Conservation (phyloP, 805 yeast species). For the Nadsonia fulvescens region DNA sequence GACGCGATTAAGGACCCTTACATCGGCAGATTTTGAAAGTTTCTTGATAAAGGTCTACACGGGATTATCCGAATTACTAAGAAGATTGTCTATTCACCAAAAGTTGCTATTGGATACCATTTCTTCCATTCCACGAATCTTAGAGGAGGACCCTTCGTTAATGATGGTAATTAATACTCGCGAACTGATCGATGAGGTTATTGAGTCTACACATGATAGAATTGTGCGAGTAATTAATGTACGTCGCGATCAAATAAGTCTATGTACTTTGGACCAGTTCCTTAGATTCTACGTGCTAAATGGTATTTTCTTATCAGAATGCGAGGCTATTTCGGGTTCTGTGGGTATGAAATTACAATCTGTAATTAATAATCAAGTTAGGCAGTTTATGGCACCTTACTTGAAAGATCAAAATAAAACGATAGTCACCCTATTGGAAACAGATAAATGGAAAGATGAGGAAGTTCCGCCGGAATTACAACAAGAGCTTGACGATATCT, state of each 20-base stretch:
- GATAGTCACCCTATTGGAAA: slow-evolving; percentile 34
- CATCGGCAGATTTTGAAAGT: slow-evolving; percentile 56
- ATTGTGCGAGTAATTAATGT: slow-evolving; percentile 63
- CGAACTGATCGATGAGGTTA: slow-evolving; percentile 43
- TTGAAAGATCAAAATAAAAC: slow-evolving; percentile 33
- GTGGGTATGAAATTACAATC: slow-evolving; percentile 45
- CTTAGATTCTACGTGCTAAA: slow-evolving; percentile 47
- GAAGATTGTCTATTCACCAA: slow-evolving; percentile 63
- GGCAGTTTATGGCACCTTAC: slow-evolving; percentile 35
- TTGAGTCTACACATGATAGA: slow-evolving; percentile 55
- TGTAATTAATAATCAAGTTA: slow-evolving; percentile 47
- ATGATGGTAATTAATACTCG: slow-evolving; percentile 43
- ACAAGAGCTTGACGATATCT: slow-evolving; percentile 29
- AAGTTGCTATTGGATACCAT: slow-evolving; percentile 61
- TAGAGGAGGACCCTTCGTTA: slow-evolving; percentile 3
- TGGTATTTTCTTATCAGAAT: slow-evolving; percentile 56
- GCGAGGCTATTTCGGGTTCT: slow-evolving; percentile 67
- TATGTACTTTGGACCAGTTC: slow-evolving; percentile 40
- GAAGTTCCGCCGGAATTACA: slow-evolving; percentile 35
- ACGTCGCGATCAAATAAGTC: slow-evolving; percentile 52
- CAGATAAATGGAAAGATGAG: slow-evolving; percentile 67
- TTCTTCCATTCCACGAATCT: slow-evolving; percentile 22
- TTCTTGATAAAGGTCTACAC: slow-evolving; percentile 48
- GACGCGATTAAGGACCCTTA: slow-evolving; percentile 37
- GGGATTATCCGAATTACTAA: slow-evolving; percentile 48